A percentile compares a stretch with the other conserved stretches of the same genome.
Evolutionary conservation across 805 yeast genomes (phyloP).

Genomic region (Isabelozyma heimii): DNA sequence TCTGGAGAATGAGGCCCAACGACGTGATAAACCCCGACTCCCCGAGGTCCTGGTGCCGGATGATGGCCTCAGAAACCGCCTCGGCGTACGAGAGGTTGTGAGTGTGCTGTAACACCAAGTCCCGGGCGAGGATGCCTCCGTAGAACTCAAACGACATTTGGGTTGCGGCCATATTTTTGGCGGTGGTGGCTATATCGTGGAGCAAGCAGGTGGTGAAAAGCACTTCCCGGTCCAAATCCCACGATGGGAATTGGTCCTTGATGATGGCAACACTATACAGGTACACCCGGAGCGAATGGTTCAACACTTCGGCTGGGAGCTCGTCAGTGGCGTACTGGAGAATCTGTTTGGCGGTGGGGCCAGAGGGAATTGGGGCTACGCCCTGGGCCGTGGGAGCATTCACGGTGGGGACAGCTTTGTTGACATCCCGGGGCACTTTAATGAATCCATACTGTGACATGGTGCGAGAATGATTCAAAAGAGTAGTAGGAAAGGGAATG

Average conservation of each 20-base stretch:
- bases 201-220: constrained; percentile 27
- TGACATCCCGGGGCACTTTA: constrained; percentile 24
- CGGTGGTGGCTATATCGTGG: constrained; percentile 35
- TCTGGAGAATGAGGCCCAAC: constrained; percentile 29
- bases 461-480: background rate
- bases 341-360: constrained; percentile 13
- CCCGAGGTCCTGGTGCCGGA: constrained; percentile 35
- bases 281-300: constrained; percentile 30
- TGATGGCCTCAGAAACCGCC: constrained; percentile 33
- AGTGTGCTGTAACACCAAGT: constrained; percentile 19
- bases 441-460: constrained; percentile 30
- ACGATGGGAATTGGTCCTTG: constrained; percentile 28
- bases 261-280: constrained; percentile 26
- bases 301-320: constrained; percentile 21
- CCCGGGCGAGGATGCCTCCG: constrained; percentile 28
- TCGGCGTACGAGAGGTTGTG: constrained; percentile 27
- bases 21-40: constrained; percentile 29
- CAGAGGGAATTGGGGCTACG: constrained; percentile 15
- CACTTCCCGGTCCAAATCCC: constrained; percentile 28
- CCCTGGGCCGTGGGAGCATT: constrained; percentile 20
- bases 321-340: constrained; percentile 18
- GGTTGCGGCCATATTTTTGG: constrained; percentile 27
- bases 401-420: constrained; percentile 20
- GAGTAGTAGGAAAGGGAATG: no score
- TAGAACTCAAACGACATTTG: constrained; percentile 33